Evolutionary conservation across 176 grass and related monocot genomes (phyloP), one percentile per base, ranked within the genome.

Genomic region (Cymbopogon citratus): DNA sequence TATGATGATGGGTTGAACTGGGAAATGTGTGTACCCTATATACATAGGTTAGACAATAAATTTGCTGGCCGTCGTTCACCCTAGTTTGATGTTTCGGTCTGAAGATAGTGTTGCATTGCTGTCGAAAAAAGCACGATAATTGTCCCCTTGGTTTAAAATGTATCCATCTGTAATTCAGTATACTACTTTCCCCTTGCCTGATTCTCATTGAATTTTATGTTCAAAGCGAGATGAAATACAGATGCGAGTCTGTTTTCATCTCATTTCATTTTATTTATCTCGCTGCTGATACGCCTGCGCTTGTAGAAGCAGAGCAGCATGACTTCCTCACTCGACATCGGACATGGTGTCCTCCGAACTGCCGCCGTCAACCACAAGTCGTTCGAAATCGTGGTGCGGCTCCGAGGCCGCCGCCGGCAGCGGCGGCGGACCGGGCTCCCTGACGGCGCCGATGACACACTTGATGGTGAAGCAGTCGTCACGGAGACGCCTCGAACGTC

Each of bases 1-100:
- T 57, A 68, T 74, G 36, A 78, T 74, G 74, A 24, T 56, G 27
- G 70, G 72, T 13, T 79, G 41, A 67, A 35, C n/a, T 23, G 8
- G 43, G 61, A 29, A 65, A 44, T 45, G 66, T 12, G 39, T 80
- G 21, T 73, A 24, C 72, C 45, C 46, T 74, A 9, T 40, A 61
- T 62, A 11, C 10, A 24, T 56, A 86, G 73, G 61, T 84, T 82
- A 73, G 82, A 80, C 66, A 82, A 74, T 86, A 89, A 89, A n/a
- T 78, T 57, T 77, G 41, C 56, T 59, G 78, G 73, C 52, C 56
- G 19, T 28, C 3, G 5, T 39, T 71, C 77, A 45, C 25, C 12
- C 0, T 36, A 38, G 83, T 85, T 75, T 38, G 65, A 64, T 65
- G 77, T 59, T 74, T 36, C 33, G 62, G 18, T 82, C 9, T 59